Evolutionary conservation across 2,329 filamentous ascomycete species (phyloP).

Genomic region (Aspergillus sp.): DNA sequence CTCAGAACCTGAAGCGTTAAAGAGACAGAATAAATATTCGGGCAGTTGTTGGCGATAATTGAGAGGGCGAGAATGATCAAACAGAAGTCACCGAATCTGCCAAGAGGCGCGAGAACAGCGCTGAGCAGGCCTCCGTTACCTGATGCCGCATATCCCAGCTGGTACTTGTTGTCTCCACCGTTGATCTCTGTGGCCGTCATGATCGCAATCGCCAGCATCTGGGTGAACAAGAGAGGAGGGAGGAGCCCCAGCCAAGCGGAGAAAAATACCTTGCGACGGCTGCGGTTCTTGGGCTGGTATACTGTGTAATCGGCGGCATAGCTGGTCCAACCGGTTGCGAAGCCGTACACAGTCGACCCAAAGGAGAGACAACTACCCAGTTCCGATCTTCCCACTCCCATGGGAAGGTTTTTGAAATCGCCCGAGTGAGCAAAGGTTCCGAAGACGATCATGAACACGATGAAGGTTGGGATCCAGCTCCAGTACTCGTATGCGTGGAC

Average conservation of each 20-base stretch:
- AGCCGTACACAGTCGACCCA: constrained; percentile 59
- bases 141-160: constrained; percentile 48
- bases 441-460: constrained; percentile 66
- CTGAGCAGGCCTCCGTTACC: constrained; percentile 62
- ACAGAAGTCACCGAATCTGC: constrained; percentile 66
- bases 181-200: constrained; percentile 57
- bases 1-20: constrained; percentile 61
- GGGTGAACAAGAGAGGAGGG: constrained; percentile 64
- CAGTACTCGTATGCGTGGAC: constrained; percentile 72
- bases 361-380: constrained; percentile 59
- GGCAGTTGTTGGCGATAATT: constrained; percentile 65
- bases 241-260: constrained; percentile 65
- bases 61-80: constrained; percentile 59
- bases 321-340: constrained; percentile 66
- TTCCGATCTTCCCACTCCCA: constrained; percentile 53
- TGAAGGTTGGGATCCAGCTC: constrained; percentile 65
- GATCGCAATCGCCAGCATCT: constrained; percentile 66
- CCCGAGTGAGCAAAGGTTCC: constrained; percentile 62
- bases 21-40: constrained; percentile 64
- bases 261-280: constrained; percentile 57
- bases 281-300: constrained; percentile 61
- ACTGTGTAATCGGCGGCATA: constrained; percentile 75
- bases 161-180: constrained; percentile 49
- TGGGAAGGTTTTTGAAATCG: constrained; percentile 57
- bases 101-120: constrained; percentile 57